Evolutionary conservation across 176 grass and related monocot species (phyloP).

Genomic region (Cenchrus fungigraminus): DNA sequence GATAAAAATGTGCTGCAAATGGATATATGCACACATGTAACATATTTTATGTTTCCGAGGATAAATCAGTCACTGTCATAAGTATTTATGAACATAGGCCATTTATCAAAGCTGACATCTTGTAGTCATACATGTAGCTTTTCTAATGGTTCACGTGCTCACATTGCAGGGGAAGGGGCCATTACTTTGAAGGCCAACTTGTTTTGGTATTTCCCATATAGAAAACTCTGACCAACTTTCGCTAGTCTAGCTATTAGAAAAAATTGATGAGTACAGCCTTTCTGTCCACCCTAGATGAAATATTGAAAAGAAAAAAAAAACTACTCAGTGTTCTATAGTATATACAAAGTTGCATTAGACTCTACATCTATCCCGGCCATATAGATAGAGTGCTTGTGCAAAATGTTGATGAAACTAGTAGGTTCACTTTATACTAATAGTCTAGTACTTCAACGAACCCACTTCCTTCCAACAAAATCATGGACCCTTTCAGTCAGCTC

Average conservation of each 20-base stretch:
- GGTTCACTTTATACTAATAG: not conserved
- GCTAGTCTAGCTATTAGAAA: not conserved
- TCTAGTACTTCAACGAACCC: not conserved
- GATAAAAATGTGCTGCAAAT: conserved; percentile 2
- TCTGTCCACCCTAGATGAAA: not conserved
- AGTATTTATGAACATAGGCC: not conserved
- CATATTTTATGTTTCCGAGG: not conserved
- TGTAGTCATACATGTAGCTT: not conserved
- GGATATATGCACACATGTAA: not conserved
- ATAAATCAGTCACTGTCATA: not conserved
- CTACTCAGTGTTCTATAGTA: not conserved
- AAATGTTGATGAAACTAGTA: not conserved
- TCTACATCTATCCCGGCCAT: not conserved
- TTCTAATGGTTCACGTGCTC: not conserved
- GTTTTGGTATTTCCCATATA: not conserved
- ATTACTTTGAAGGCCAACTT: not conserved
- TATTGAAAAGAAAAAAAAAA: not conserved
- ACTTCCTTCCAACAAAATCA: conserved; percentile 42
- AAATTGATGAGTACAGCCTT: not conserved
- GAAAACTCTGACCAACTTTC: not conserved
- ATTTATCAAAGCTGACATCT: conserved; percentile 7
- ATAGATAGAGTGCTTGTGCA: not conserved
- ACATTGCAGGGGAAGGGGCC: not conserved
- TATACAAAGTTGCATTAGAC: not conserved
- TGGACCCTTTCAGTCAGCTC: conserved; percentile 20